These are phyloP conservation scores for Amoebophrya sp. DNA, from an alignment of 169 alveolate genomes.

Conservation along the genomic window DNA sequence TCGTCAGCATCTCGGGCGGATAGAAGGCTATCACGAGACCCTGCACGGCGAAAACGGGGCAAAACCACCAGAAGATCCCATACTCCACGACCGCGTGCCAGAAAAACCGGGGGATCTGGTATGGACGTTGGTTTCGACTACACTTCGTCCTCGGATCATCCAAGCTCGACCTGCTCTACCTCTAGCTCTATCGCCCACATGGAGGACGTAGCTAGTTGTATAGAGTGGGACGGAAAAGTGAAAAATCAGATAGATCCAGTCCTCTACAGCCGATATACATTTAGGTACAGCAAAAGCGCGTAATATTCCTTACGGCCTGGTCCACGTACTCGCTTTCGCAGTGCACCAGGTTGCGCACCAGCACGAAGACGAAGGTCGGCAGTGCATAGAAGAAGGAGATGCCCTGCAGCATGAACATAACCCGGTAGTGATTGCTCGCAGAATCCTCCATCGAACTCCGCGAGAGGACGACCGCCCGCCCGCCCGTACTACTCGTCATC, in stretches of 20 bases:
- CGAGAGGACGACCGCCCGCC: background rate
- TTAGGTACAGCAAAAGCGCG: no score
- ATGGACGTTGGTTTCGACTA: no score
- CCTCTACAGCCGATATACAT: no score
- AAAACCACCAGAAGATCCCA: background rate
- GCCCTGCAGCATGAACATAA: background rate
- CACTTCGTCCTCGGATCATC: no score
- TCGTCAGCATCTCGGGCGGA: background rate
- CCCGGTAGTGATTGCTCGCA: background rate
- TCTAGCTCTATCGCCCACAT: no score
- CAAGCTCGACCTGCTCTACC: no score
- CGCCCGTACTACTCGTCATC: no score
- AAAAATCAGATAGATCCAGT: no score
- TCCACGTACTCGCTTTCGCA: background rate
- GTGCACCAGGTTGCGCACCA: background rate
- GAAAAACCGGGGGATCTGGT: background rate
- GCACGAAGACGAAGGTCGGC: background rate
- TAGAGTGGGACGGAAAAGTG: no score
- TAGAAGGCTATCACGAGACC: background rate
- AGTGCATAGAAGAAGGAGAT: background rate
- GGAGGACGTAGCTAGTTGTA: no score
- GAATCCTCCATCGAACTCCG: background rate
- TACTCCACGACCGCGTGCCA: background rate
- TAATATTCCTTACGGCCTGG: background rate
- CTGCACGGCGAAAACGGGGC: background rate